A percentile compares a stretch with the other conserved stretches of the same genome.
Evolutionary conservation across 176 grass and related monocot genomes (phyloP).

Genomic region (Bothriochloa decipiens): DNA sequence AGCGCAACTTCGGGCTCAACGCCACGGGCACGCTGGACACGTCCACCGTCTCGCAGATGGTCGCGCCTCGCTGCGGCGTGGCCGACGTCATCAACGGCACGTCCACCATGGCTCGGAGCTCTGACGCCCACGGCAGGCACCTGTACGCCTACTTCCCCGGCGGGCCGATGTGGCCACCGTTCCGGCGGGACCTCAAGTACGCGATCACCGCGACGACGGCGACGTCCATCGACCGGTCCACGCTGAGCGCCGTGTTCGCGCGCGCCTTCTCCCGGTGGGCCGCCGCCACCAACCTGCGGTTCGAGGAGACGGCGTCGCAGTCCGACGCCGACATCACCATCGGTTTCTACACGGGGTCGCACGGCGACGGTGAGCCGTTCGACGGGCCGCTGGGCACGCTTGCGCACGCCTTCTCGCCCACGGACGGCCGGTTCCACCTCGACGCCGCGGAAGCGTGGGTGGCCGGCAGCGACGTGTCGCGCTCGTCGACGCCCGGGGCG

Average conservation of each 20-base stretch:
- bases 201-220: conserved; percentile 61
- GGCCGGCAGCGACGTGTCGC: conserved; percentile 40
- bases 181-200: conserved; percentile 58
- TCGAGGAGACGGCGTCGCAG: conserved; percentile 56
- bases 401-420: conserved; percentile 96
- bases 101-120: conserved; percentile 51
- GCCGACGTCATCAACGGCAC: conserved; percentile 78
- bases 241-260: conserved; percentile 62
- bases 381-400: conserved; percentile 88
- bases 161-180: conserved; percentile 65
- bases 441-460: conserved; percentile 89
- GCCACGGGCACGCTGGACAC: conserved; percentile 66
- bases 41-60: conserved; percentile 64
- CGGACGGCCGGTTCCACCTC: conserved; percentile 85
- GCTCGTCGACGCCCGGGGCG: conserved; percentile 38
- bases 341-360: conserved; percentile 68
- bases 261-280: conserved; percentile 77
- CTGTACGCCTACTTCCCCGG: conserved; percentile 84
- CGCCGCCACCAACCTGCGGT: conserved; percentile 63
- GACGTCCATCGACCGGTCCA: conserved; percentile 59
- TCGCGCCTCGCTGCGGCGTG: conserved; percentile 84
- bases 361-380: conserved; percentile 91
- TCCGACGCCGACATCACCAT: conserved; percentile 78
- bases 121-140: conserved; percentile 53
- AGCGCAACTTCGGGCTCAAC: conserved; percentile 76